Evolutionary conservation across 2,329 filamentous ascomycete species (phyloP), one percentile per base, ranked within the genome.

Genomic region (Aspergillus nomiae): DNA sequence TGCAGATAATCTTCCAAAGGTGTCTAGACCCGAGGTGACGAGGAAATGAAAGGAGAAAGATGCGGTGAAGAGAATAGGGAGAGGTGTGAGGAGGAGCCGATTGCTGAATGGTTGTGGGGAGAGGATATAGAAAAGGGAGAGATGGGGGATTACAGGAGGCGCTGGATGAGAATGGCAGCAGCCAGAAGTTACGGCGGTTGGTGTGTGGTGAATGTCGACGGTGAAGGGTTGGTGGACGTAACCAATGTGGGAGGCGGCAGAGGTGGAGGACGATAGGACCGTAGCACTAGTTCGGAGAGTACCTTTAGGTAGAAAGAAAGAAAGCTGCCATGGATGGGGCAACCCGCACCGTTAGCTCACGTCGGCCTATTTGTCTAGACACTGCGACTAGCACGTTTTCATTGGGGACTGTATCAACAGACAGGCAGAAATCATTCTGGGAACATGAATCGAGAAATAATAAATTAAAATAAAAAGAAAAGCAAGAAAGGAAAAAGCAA

Each of bases 181-280:
- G 58, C 59, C 60, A 65, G 61, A 59, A 65, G 58, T 53, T 38
- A 61, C 45, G 59, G 48, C 58, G 54, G 63, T 56, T 50, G 61
- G 57, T 56, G 61, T 63, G 61, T 55, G 55, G 62, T 63, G 62
- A 63, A 61, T 58, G 61, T 59, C 61, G 61, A 62, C 61, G 41
- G 59, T 51, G 59, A 56, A 56, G 58, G 48, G 56, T 46, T 59
- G 60, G 58, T 67, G 60, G 62, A 58, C 57, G 61, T 62, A 64
- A 62, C 65, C 66, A 64, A 65, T 72, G 69, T 71, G 65, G 68
- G 65, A 72, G 70, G 70, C 59, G 70, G 70, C 59, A 65, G 69
- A 70, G 69, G 71, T 62, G 66, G 70, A 67, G 66, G 67, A 67
- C 67, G 65, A 62, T 56, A 56, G 59, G 59, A 61, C 50, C 32